Conservation (phyloP, 2,329 filamentous ascomycete genomes). For the Mycocentrospora acerina region DNA sequence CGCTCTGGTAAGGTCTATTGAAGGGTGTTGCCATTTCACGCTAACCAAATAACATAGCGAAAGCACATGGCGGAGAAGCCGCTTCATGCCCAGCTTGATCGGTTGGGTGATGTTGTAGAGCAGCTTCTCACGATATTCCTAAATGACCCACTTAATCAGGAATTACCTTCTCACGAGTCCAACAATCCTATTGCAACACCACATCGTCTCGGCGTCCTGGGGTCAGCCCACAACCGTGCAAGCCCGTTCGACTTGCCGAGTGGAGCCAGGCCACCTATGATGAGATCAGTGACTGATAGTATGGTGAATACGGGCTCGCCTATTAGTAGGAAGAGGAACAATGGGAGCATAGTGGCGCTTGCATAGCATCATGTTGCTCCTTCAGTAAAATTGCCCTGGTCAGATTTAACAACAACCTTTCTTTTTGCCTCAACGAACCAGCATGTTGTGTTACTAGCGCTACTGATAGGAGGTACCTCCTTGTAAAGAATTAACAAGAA, state of each 20-base stretch:
- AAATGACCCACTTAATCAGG: constrained; percentile 44
- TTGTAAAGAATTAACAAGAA: no score
- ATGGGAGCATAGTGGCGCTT: neutral
- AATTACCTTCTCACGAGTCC: constrained; percentile 12
- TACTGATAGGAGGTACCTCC: neutral
- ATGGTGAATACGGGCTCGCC: constrained; percentile 27
- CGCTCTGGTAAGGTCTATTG: constrained; percentile 45
- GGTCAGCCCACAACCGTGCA: constrained; percentile 23
- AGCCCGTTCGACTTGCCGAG: constrained; percentile 40
- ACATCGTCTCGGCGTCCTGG: constrained; percentile 16
- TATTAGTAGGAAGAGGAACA: constrained; percentile 19
- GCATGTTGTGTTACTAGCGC: neutral
- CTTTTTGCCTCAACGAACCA: no score
- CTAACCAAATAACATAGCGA: constrained; percentile 26
- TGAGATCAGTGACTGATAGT: constrained; percentile 17
- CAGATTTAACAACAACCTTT: no score
- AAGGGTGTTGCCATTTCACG: neutral
- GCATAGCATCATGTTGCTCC: neutral
- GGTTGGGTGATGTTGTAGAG: constrained; percentile 52
- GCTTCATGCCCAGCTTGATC: constrained; percentile 45
- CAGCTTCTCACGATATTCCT: constrained; percentile 50
- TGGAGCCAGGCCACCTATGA: constrained; percentile 16
- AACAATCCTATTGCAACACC: constrained; percentile 28
- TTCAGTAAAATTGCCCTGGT: no score
- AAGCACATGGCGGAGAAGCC: constrained; percentile 40